A percentile compares a stretch with the other conserved stretches of the same genome.
phyloP scores from a whole-genome alignment of 2,329 filamentous ascomycete genomes.

The Penicillium palitans region DNA sequence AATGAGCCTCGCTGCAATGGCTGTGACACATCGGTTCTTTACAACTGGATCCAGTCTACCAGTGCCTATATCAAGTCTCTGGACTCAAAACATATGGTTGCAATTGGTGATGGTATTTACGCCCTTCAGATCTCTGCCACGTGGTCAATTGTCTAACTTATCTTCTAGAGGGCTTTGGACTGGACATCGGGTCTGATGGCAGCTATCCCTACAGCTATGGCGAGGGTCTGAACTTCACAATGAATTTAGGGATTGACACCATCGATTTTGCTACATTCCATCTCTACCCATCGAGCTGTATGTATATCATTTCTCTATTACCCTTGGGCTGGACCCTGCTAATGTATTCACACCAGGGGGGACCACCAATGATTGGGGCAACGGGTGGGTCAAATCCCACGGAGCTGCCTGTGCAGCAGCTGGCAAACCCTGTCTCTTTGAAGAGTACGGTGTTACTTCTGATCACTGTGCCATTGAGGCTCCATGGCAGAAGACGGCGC shows the following conservation, averaged over 20 bases:
- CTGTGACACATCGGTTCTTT: constrained; percentile 59
- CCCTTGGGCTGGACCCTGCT: background rate
- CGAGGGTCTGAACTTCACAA: constrained; percentile 56
- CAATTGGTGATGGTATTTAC: constrained; percentile 54
- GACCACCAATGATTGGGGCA: constrained; percentile 45
- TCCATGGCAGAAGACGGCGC: constrained; percentile 39
- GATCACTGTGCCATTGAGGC: constrained; percentile 32
- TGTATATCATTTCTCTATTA: background rate
- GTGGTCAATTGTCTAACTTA: background rate
- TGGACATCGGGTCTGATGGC: constrained; percentile 47
- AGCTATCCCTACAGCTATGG: constrained; percentile 54
- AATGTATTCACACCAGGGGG: constrained; percentile 30
- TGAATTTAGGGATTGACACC: constrained; percentile 53
- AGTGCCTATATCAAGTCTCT: constrained; percentile 65
- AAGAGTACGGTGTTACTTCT: constrained; percentile 41
- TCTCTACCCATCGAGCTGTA: constrained; percentile 52
- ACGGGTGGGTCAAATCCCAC: constrained; percentile 51
- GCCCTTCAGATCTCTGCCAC: background rate
- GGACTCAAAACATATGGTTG: constrained; percentile 62
- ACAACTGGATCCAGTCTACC: constrained; percentile 59
- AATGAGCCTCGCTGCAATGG: constrained; percentile 66
- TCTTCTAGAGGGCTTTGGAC: constrained; percentile 57
- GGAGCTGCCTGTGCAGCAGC: constrained; percentile 39
- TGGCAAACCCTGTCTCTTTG: constrained; percentile 45
- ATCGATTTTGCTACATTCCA: constrained; percentile 60